phyloP scores from a whole-genome alignment of 352 stramenopile species.

The Phytophthora cactorum region DNA sequence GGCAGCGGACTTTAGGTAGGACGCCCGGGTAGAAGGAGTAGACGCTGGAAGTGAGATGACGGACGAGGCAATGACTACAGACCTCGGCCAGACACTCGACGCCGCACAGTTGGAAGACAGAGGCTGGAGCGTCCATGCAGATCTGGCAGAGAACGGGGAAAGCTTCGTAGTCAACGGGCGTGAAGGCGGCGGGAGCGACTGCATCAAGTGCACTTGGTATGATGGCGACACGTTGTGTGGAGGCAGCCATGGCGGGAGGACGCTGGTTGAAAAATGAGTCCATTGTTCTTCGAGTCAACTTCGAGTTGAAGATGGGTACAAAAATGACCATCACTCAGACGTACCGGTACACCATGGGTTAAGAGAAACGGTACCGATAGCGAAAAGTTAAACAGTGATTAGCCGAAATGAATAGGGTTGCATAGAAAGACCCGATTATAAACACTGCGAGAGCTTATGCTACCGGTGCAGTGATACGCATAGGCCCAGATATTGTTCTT shows the following conservation, averaged over 20 bases:
- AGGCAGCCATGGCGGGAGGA: not conserved
- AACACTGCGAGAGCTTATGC: too few species aligned
- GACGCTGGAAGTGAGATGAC: conserved; percentile 54
- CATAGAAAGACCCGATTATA: too few species aligned
- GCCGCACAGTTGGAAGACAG: conserved; percentile 51
- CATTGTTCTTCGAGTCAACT: not conserved
- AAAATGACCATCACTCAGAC: too few species aligned
- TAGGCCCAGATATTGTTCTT: too few species aligned
- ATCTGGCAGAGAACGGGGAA: conserved; percentile 61
- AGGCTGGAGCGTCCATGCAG: conserved; percentile 56
- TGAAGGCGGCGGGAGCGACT: not conserved
- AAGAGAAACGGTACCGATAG: too few species aligned
- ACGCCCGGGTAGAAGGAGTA: conserved; percentile 69
- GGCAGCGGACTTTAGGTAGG: conserved; percentile 71
- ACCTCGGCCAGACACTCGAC: conserved; percentile 46
- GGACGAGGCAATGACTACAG: conserved; percentile 55
- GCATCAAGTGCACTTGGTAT: conserved; percentile 18
- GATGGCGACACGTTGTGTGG: not conserved
- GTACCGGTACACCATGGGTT: too few species aligned
- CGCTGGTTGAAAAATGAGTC: not conserved
- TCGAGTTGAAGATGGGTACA: not conserved
- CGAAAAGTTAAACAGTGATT: too few species aligned
- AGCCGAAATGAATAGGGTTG: too few species aligned
- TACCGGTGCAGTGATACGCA: too few species aligned
- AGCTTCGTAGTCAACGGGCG: conserved; percentile 15